Conservation (phyloP, 192 early-diverging fungal species). For the Linnemannia hyalina region DNA sequence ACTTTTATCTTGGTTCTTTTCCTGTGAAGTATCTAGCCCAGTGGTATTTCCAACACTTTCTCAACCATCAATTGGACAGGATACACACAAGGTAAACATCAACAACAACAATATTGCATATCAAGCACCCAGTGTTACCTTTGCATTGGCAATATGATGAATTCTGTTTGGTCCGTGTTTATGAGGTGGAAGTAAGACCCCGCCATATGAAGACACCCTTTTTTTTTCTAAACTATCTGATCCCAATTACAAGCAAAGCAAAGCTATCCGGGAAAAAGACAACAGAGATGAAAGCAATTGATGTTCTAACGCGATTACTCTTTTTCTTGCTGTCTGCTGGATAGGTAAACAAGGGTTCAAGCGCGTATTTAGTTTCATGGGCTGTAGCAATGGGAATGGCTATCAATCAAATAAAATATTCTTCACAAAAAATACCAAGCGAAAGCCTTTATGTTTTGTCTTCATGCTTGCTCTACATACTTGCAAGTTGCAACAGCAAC, state of each 20-base stretch:
- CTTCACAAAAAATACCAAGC: neutral
- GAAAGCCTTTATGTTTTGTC: neutral
- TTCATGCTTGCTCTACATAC: neutral
- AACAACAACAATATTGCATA: neutral
- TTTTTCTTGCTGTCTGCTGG: neutral
- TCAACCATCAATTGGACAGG: neutral
- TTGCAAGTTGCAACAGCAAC: neutral
- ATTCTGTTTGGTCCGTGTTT: slow-evolving; percentile 61
- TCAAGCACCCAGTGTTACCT: neutral
- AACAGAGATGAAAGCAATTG: neutral
- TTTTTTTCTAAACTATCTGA: slow-evolving; percentile 59
- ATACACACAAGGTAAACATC: neutral
- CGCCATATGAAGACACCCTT: slow-evolving; percentile 54
- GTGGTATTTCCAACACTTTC: neutral
- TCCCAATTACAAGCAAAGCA: slow-evolving; percentile 7
- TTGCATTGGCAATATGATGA: slow-evolving; percentile 42
- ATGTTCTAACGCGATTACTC: slow-evolving; percentile 1
- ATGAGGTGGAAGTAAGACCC: slow-evolving; percentile 58
- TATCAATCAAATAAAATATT: neutral
- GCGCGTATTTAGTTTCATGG: neutral
- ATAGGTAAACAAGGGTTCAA: slow-evolving; percentile 11
- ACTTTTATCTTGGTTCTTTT: neutral
- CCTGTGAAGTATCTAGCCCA: neutral
- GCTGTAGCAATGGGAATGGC: neutral
- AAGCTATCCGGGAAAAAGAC: neutral